Base-by-base conservation (phyloP, 225 moss, liverwort and hornwort species). In the Straminergon stramineum region DNA sequence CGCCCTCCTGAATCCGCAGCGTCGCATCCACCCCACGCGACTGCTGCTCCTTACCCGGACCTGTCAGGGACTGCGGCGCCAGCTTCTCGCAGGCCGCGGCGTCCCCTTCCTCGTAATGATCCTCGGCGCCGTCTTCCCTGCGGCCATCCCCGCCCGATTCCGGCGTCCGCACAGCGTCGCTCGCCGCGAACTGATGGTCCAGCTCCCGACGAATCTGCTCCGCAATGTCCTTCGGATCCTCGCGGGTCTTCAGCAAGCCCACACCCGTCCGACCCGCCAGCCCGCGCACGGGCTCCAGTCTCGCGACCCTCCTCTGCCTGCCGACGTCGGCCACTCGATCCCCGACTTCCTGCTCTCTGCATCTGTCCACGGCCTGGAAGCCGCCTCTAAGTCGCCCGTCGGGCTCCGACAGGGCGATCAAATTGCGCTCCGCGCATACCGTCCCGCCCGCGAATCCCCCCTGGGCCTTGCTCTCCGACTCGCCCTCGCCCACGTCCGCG, bases 101-200 rank as follows among this genome's bases (percentile, higher is more conserved):
- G n/a, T 92, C 94, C 13, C 93, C 92, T 67, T 95, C 96, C 58
- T 94, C 96, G 23, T 92, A 91, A 37, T 94, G 95, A 27, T 96
- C 96, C 55, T 95, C 96, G 13, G 90, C 93, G 37, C 91, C 95
- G 53, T 93, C 94, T 15, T 92, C 95, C 91, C 93, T 85, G 66
- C 91, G 91, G 18, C 93, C 97, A 58, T 94, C 91, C 82, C 85
- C 88, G 88, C 85, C 90, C 67, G 86, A 93, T 55, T 88, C 92
- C 90, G 87, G 84, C 34, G 88, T 82, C 84, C 85, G 88, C 91
- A 91, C 79, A 70, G 69, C 92, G 87, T 89, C 79, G 34, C 62
- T 89, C 76, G 65, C 92, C 85, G 90, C 90, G 69, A 93, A 91
- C 89, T 92, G 93, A 52, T 91, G 89, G 75, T 93, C 95, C 83